Evolutionary conservation across 192 early-diverging fungal species (phyloP).

Genomic region (Backusella circina): DNA sequence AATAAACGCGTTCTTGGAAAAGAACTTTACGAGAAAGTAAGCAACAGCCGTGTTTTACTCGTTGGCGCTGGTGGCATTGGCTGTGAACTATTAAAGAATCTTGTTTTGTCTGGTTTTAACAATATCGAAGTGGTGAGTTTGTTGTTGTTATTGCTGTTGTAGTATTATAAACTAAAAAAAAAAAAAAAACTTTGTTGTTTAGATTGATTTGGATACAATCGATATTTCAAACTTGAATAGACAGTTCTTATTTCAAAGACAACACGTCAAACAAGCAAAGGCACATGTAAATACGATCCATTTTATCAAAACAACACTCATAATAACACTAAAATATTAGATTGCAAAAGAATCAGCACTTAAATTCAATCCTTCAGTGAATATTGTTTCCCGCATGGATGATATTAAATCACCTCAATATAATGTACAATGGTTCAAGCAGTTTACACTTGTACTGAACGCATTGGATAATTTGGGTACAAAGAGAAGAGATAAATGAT

Average conservation of each 20-base stretch:
- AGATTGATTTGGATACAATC: conserved; percentile 98
- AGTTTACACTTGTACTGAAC: conserved; percentile 91
- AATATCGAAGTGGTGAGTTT: conserved; percentile 68
- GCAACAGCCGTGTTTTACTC: conserved; percentile 49
- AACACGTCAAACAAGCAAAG: conserved; percentile 92
- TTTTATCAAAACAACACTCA: too few species aligned
- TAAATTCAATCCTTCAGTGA: conserved; percentile 78
- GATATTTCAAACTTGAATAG: conserved; percentile 98
- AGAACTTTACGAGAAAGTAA: conserved; percentile 26
- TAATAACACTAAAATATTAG: too few species aligned
- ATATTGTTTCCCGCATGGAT: conserved; percentile 73
- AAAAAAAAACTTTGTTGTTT: neutral
- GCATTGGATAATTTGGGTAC: conserved; percentile 94
- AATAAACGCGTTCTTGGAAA: conserved; percentile 26
- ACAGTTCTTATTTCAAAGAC: conserved; percentile 97
- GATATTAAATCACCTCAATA: conserved; percentile 90
- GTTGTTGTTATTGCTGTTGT: neutral
- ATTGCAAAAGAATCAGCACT: conserved; percentile 83
- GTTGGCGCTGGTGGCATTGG: conserved; percentile 95
- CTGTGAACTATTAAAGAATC: conserved; percentile 96
- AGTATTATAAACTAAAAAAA: neutral
- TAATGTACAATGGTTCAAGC: conserved; percentile 81
- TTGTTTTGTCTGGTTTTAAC: conserved; percentile 84
- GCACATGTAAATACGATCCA: conserved; percentile 58
- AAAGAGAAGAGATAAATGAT: neutral